Evolutionary conservation across 768 basidiomycete species (phyloP).

Genomic region (Pisolithus sp.): DNA sequence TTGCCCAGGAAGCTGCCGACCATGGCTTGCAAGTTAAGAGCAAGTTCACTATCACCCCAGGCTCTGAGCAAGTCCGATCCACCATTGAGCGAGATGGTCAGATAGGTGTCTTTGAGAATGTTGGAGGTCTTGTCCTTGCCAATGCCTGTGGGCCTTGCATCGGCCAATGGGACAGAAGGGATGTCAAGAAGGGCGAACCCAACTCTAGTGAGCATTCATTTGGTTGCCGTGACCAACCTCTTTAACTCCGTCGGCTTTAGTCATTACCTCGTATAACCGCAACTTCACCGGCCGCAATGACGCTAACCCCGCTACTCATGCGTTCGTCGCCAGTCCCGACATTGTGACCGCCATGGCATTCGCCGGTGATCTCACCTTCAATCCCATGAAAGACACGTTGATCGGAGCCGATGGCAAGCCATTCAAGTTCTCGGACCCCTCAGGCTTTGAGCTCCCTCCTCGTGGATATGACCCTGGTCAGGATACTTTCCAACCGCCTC

Average conservation of each 20-base stretch:
- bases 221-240: background rate
- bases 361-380: conserved; percentile 91
- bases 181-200: conserved; percentile 92
- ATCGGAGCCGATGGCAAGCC: conserved; percentile 87
- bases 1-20: conserved; percentile 79
- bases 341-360: conserved; percentile 96
- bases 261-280: conserved; percentile 99
- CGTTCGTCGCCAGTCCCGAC: conserved; percentile 90
- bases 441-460: conserved; percentile 89
- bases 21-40: conserved; percentile 89
- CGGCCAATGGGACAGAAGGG: conserved; percentile 97
- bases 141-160: conserved; percentile 99
- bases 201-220: conserved; percentile 75
- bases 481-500: conserved; percentile 96
- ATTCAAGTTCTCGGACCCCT: conserved; percentile 94
- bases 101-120: conserved; percentile 78
- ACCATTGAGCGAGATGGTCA: conserved; percentile 96
- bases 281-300: conserved; percentile 99
- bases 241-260: conserved; percentile 30
- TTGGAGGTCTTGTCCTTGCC: conserved; percentile 90
- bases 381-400: conserved; percentile 89
- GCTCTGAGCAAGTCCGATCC: conserved; percentile 96
- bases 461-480: conserved; percentile 94
- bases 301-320: conserved; percentile 98
- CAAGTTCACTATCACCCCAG: conserved; percentile 97